Percentiles rank a stretch among this genome's conserved stretches.
Evolutionary conservation across 1,284 basidiomycete species (phyloP).

Genomic region (Sporisorium graminicola): DNA sequence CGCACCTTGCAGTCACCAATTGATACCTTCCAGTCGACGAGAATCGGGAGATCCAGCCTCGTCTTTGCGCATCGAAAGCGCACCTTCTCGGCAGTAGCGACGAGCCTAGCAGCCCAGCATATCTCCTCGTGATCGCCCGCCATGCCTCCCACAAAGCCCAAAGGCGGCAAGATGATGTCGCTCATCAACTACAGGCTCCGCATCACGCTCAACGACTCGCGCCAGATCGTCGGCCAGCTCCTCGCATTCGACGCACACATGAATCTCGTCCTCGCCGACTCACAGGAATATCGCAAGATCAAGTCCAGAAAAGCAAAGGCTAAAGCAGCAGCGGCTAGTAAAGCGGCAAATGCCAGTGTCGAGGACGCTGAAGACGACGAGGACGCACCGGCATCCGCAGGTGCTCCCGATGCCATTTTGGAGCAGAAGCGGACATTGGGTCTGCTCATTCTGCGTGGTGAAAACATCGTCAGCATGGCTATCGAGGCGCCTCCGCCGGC

Average conservation of each 20-base stretch:
- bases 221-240: constrained; percentile 95
- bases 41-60: not conserved
- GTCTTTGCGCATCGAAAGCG: not conserved
- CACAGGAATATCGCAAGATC: constrained; percentile 67
- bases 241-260: constrained; percentile 99
- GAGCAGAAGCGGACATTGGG: constrained; percentile 97
- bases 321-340: constrained; percentile 26
- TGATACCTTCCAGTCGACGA: not conserved
- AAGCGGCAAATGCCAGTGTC: constrained; percentile 45
- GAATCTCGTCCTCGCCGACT: constrained; percentile 96
- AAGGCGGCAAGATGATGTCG: constrained; percentile 85
- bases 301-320: constrained; percentile 62
- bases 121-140: no score
- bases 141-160: constrained; percentile 65
- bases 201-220: constrained; percentile 97
- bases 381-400: constrained; percentile 31
- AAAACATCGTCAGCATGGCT: constrained; percentile 92
- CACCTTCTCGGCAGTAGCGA: not conserved
- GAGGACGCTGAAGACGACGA: constrained; percentile 63
- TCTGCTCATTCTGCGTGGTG: constrained; percentile 93
- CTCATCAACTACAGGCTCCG: constrained; percentile 98
- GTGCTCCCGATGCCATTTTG: constrained; percentile 74
- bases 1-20: not conserved
- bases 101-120: no score
- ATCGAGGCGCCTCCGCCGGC: constrained; percentile 96